Percentiles rank a stretch among this genome's conserved stretches.
These are phyloP conservation scores for Candolleomyces efflorescens DNA, from an alignment of 768 basidiomycete genomes.

Conservation along the genomic window DNA sequence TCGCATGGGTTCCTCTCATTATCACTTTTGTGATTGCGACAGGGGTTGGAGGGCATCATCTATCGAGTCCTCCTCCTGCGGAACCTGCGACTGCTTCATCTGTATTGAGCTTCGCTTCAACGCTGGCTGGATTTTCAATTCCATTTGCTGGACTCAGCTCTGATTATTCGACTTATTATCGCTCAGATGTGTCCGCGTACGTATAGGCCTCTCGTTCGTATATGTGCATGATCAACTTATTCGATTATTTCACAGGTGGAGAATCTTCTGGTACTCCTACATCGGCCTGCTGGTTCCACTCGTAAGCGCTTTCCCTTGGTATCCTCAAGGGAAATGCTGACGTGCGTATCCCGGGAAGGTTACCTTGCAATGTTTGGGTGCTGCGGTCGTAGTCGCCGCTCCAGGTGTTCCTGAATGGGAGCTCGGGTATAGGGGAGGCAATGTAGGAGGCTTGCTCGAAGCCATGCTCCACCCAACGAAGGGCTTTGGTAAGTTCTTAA, in stretches of 20 bases:
- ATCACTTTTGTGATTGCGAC: conserved; percentile 67
- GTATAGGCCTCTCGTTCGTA: conserved; percentile 2
- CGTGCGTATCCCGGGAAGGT: conserved; percentile 26
- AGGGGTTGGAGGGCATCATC: conserved; percentile 70
- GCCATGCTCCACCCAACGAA: conserved; percentile 70
- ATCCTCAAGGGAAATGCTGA: background rate
- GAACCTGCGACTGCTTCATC: conserved; percentile 49
- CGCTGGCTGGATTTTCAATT: conserved; percentile 69
- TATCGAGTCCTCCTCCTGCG: conserved; percentile 44
- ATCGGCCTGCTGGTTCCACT: conserved; percentile 63
- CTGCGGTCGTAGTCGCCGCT: conserved; percentile 58
- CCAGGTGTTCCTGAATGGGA: conserved; percentile 58
- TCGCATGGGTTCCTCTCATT: conserved; percentile 77
- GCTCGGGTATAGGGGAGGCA: conserved; percentile 47
- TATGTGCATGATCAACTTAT: background rate
- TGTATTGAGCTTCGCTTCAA: conserved; percentile 64
- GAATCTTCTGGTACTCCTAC: conserved; percentile 66
- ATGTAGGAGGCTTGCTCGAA: conserved; percentile 67
- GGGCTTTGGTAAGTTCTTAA: conserved; percentile 75
- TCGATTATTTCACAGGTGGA: conserved; percentile 36
- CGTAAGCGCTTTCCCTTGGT: conserved; percentile 18
- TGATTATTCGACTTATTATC: conserved; percentile 74
- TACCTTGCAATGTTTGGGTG: conserved; percentile 46
- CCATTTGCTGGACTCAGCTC: conserved; percentile 58
- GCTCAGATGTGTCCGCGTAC: conserved; percentile 54